Base-by-base conservation (phyloP, 495 filamentous ascomycete species). In the Penicillium waksmanii region DNA sequence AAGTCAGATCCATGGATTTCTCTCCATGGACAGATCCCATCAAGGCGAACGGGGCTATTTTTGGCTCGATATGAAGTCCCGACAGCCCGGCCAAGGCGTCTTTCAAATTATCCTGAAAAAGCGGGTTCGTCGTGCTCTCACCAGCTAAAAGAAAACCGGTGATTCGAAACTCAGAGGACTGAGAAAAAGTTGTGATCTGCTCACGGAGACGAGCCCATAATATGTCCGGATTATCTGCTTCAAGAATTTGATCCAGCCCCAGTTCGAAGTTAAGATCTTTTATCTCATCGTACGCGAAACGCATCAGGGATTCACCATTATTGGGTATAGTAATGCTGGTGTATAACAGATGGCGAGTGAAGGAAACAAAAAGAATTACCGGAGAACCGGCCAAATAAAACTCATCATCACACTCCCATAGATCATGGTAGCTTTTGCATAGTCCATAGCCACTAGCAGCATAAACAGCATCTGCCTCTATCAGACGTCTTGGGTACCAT, bases 391-490 rank as follows among this genome's bases (percentile, higher is more conserved):
- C 17, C 3, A 19, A 12, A 13, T 36, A 49, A 57, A 64, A 56
- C 43, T 60, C 57, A 10, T 50, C 36, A 23, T 5, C 13, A 36
- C 57, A 64, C n/a, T 60, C 12, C 48, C 35, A 64, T 9, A 52
- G 46, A 63, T 63, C 52, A 18, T 51, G 48, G 33, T 60, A 57
- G 19, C 53, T 51, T 46, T 25, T 35, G 48, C 56, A 59, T n/a
- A 63, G 47, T 36, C 55, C 56, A 33, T 47, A 56, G 21, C 56
- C 52, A 35, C 42, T 55, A 23, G 53, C 57, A 15, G 40, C 56
- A 53, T 58, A 64, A 19, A 60, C 52, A 58, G 56, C 57, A 56
- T 64, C 52, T 34, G 47, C 56, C 43, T 64, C 56, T 12, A 47
- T 9, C 27, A 64, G 33, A 15, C 48, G 51, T 0, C 13, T 33